Base-by-base conservation (phyloP, 768 basidiomycete genomes). In the Termitomyces heimii region DNA sequence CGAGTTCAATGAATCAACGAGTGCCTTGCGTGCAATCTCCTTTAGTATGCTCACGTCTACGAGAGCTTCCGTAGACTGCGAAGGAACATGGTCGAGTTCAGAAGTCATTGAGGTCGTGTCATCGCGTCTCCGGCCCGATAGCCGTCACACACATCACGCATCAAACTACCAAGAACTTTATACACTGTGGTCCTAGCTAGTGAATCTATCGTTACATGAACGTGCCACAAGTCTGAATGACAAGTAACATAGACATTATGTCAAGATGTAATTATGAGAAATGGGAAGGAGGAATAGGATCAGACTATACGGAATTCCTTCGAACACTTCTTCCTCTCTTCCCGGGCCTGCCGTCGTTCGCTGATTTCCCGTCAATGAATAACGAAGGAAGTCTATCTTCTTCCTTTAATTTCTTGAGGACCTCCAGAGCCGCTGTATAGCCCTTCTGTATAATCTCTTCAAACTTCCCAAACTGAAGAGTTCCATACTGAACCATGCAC, bases 391-490 rank as follows among this genome's bases (percentile, higher is more conserved):
- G 75, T 56, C 78, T 79, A 4, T 91, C 93, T 63, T 96, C 89
- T 16, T 86, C 86, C 49, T 91, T 86, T 81, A 93, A 88, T 62
- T 85, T 82, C 52, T 81, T 79, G 28, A 99, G 69, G 55, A 88
- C 81, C 50, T 85, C 80, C 64, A 85, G 71, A 1, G 90, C 85
- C 3, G 88, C 87, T 7, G 77, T 67, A 64, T 94, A 89, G 0
- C 96, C 97, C 65, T 86, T 87, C 65, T 82, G 81, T 66, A 88
- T 80, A 26, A 99, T 87, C 71, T 98, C 93, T 61, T 90, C 88
- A 64, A 91, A 96, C 69, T 92, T 92, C 53, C 82, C 77, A 66
- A 93, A 95, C 68, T 95, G 91, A 26, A 98, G 77, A 5, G 94
- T 98, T 5, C 94, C 93, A 63, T 89, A 98, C 86, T 94, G 58